Conservation (phyloP, 768 basidiomycete species). For the Saitozyma podzolica region DNA sequence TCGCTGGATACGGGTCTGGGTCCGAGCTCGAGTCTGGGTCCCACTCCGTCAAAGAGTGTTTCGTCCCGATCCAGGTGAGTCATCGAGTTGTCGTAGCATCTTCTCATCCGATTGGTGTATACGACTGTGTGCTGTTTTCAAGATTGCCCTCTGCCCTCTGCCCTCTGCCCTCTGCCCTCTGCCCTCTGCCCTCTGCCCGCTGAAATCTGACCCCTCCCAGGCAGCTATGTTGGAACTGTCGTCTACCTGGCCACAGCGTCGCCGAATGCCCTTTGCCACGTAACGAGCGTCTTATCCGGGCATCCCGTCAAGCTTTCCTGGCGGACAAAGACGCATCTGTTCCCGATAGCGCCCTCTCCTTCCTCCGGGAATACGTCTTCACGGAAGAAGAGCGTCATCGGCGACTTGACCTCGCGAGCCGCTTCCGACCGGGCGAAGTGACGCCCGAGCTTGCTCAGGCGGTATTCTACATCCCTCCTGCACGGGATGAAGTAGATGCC, state of each 20-base stretch:
- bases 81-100: too few species aligned
- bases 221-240: slow-evolving; percentile 41
- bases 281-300: slow-evolving; percentile 24
- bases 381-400: slow-evolving; percentile 24
- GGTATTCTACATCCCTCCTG: slow-evolving; percentile 17
- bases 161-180: too few species aligned
- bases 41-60: too few species aligned
- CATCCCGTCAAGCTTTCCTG: slow-evolving; percentile 18
- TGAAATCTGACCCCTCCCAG: not conserved
- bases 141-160: too few species aligned
- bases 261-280: slow-evolving; percentile 30
- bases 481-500: not conserved
- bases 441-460: slow-evolving; percentile 28
- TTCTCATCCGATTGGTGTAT: too few species aligned
- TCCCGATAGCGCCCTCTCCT: slow-evolving; percentile 12
- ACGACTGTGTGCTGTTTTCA: too few species aligned
- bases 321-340: slow-evolving; percentile 12
- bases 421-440: slow-evolving; percentile 26
- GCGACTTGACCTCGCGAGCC: slow-evolving; percentile 19
- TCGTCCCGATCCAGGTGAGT: too few species aligned
- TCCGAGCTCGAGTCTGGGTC: too few species aligned
- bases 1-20: too few species aligned
- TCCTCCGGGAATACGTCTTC: slow-evolving; percentile 14
- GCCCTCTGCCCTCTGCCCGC: too few species aligned
- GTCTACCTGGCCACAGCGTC: slow-evolving; percentile 27